Conservation (phyloP, 129 eudicot genomes). For the Lactuca saligna region DNA sequence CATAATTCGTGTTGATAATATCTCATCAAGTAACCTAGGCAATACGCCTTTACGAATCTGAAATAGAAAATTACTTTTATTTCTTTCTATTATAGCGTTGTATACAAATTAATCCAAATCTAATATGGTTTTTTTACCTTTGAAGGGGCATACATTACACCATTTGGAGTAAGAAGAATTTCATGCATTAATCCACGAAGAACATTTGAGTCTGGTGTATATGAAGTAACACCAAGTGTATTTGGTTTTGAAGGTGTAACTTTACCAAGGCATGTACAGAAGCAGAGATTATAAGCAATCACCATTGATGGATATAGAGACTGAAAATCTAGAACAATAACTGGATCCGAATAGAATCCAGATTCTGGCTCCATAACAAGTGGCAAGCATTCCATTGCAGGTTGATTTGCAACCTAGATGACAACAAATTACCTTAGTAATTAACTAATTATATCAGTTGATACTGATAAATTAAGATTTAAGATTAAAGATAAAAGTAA, state of each 20-base stretch:
- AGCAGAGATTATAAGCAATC: constrained; percentile 94
- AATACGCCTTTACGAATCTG: constrained; percentile 88
- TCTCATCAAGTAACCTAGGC: constrained; percentile 91
- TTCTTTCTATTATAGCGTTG: no score
- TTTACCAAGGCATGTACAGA: constrained; percentile 92
- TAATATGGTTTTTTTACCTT: constrained; percentile 35
- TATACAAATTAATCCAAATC: not conserved
- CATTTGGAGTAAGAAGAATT: constrained; percentile 81
- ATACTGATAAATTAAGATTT: not conserved
- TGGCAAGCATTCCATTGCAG: constrained; percentile 98
- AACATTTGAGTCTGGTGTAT: constrained; percentile 57
- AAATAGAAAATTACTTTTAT: constrained; percentile 7
- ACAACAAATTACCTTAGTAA: constrained; percentile 2
- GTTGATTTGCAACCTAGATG: constrained; percentile 80
- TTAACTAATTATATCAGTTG: constrained; percentile 1
- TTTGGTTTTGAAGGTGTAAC: constrained; percentile 61
- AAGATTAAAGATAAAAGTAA: constrained; percentile 7
- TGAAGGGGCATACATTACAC: constrained; percentile 87
- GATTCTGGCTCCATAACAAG: constrained; percentile 99
- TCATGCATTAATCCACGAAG: constrained; percentile 52
- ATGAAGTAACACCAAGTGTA: constrained; percentile 82
- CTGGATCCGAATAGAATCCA: constrained; percentile 92
- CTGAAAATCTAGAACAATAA: constrained; percentile 89
- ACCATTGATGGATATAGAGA: constrained; percentile 99
- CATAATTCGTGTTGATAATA: constrained; percentile 87